Evolutionary conservation across 2,329 filamentous ascomycete species (phyloP).

Genomic region (Aspergillus spinulosporus): DNA sequence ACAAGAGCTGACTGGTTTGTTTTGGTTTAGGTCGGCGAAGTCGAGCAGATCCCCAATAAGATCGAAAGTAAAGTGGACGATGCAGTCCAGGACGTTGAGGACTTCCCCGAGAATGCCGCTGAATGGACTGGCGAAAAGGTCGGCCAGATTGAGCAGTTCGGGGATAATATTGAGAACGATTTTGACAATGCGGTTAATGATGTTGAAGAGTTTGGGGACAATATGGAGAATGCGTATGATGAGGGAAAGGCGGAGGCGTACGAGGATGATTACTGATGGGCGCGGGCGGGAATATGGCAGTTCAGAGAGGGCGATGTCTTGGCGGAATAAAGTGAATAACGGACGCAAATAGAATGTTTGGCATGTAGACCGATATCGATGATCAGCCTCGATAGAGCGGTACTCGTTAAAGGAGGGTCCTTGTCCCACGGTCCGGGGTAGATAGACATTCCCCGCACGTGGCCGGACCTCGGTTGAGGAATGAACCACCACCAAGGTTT

Average conservation of each 20-base stretch:
- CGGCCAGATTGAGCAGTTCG: conserved; percentile 23
- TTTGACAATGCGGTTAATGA: conserved; percentile 23
- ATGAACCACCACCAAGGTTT: neutral
- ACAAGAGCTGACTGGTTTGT: neutral
- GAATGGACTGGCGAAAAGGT: conserved; percentile 6
- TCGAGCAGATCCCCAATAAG: conserved; percentile 42
- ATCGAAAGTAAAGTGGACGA: conserved; percentile 24
- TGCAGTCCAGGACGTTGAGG: conserved; percentile 4
- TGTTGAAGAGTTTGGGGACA: conserved; percentile 33
- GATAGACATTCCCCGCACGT: conserved; percentile 22
- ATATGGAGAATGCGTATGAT: conserved; percentile 48
- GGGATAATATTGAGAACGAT: conserved; percentile 28
- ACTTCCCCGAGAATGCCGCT: conserved; percentile 2
- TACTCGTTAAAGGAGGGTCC: neutral
- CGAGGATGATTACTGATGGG: conserved; percentile 14
- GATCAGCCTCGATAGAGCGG: neutral
- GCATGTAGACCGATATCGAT: neutral
- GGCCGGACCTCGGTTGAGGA: conserved; percentile 28
- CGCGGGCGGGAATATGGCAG: neutral
- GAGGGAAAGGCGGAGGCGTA: conserved; percentile 37
- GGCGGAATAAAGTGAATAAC: too few relatives aligned
- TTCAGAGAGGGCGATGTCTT: too few relatives aligned
- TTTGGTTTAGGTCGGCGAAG: conserved; percentile 37
- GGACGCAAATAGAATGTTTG: too few relatives aligned
- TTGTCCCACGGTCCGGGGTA: neutral